phyloP scores from a whole-genome alignment of 495 filamentous ascomycete species.

The Podospora appendiculata region DNA sequence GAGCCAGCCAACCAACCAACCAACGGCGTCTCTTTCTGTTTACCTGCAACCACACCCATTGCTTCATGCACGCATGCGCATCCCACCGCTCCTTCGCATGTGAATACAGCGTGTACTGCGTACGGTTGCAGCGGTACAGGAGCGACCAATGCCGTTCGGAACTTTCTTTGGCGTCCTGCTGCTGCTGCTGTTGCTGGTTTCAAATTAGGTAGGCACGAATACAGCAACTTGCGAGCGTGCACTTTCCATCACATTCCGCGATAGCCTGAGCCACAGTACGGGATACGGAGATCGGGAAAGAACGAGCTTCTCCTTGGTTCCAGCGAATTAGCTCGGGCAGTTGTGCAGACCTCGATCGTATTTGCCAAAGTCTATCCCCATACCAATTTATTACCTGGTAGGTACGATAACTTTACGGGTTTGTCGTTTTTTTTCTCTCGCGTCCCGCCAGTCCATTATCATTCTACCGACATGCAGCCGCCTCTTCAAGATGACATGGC shows the following conservation, averaged over 20 bases:
- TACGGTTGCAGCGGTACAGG: background rate
- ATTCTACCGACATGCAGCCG: constrained; percentile 1
- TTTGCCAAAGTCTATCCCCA: background rate
- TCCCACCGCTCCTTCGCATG: background rate
- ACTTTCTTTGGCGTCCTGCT: background rate
- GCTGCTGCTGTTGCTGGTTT: background rate
- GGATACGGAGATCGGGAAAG: too few species aligned
- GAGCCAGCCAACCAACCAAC: background rate
- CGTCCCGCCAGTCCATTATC: background rate
- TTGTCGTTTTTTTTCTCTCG: background rate
- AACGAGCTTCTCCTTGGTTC: background rate
- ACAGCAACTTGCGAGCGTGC: background rate
- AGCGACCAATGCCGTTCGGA: background rate
- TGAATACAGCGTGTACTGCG: background rate
- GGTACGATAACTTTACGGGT: constrained; percentile 5
- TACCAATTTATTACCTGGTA: constrained; percentile 1
- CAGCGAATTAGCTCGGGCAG: background rate
- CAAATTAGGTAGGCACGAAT: background rate
- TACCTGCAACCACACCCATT: background rate
- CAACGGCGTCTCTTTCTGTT: background rate
- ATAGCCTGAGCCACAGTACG: too few species aligned
- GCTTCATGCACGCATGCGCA: background rate
- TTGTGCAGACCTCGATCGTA: background rate
- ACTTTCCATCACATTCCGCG: too few species aligned
- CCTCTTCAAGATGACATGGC: background rate